phyloP scores from a whole-genome alignment of 164 flowering plant genomes.

The Vitis labrusca region DNA sequence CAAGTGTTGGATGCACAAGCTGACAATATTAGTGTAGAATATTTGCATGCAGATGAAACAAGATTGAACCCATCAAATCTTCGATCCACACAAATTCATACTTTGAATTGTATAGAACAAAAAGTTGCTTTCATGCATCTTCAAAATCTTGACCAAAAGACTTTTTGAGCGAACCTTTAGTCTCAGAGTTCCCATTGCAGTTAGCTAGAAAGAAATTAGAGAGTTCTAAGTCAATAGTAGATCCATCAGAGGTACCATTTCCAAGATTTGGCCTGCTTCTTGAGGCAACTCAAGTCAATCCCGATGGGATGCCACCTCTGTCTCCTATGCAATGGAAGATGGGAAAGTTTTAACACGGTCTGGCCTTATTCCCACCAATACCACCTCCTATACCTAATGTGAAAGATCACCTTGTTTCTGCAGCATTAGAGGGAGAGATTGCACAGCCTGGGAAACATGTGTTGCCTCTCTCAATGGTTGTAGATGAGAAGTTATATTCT shows the following conservation, averaged over 20 bases:
- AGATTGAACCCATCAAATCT: background rate
- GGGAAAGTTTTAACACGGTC: slow-evolving; percentile 46
- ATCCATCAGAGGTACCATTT: slow-evolving; percentile 13
- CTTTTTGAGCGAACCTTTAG: too few species aligned
- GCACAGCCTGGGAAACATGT: slow-evolving; percentile 23
- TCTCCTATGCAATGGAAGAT: slow-evolving; percentile 90
- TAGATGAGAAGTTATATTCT: slow-evolving; percentile 16
- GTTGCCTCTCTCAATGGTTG: slow-evolving; percentile 6
- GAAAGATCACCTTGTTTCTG: slow-evolving; percentile 22
- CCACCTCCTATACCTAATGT: slow-evolving; percentile 14
- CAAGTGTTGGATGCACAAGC: slow-evolving; percentile 5
- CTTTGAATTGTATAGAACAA: too few species aligned
- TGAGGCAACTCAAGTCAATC: slow-evolving; percentile 20
- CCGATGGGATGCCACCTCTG: slow-evolving; percentile 72
- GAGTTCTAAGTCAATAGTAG: background rate
- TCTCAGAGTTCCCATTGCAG: too few species aligned
- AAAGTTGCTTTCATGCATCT: too few species aligned
- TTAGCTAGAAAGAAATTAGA: too few species aligned
- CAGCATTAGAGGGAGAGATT: slow-evolving; percentile 9
- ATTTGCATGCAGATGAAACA: slow-evolving; percentile 3
- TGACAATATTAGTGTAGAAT: background rate
- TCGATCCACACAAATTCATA: too few species aligned
- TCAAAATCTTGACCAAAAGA: too few species aligned
- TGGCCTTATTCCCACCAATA: slow-evolving; percentile 17
- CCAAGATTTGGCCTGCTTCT: slow-evolving; percentile 24